phyloP scores from a whole-genome alignment of 2,329 filamentous ascomycete species.

The Penicillium sp. region DNA sequence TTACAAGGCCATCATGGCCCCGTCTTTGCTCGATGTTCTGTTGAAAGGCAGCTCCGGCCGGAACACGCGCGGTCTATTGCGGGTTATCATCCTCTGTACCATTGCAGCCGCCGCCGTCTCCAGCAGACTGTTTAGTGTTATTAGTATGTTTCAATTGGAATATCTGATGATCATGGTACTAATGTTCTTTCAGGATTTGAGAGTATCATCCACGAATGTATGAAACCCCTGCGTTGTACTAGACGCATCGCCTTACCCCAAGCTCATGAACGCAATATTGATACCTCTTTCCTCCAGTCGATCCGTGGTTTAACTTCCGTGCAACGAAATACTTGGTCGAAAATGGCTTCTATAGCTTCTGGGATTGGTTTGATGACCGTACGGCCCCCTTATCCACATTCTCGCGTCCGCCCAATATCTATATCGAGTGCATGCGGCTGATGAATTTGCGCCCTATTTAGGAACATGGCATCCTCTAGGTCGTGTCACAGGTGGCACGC shows the following conservation, averaged over 20 bases:
- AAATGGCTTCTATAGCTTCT: constrained; percentile 97
- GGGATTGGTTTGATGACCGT: constrained; percentile 99
- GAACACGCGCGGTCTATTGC: constrained; percentile 78
- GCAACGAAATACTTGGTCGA: constrained; percentile 96
- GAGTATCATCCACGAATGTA: constrained; percentile 99
- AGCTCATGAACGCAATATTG: constrained; percentile 20
- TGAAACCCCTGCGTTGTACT: constrained; percentile 43
- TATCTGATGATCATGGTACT: constrained; percentile 10
- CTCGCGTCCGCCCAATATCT: constrained; percentile 6
- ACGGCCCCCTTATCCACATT: constrained; percentile 33
- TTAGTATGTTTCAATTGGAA: constrained; percentile 62
- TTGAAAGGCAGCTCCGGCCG: constrained; percentile 73
- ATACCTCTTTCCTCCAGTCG: constrained; percentile 59
- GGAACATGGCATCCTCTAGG: constrained; percentile 98
- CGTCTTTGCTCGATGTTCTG: constrained; percentile 53
- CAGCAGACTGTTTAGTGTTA: constrained; percentile 95
- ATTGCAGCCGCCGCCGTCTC: constrained; percentile 90
- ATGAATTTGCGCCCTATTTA: constrained; percentile 32
- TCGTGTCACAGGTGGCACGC: constrained; percentile 95
- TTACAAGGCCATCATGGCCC: constrained; percentile 45
- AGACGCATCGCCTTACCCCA: constrained; percentile 12
- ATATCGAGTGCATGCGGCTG: constrained; percentile 15
- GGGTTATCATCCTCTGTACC: constrained; percentile 82
- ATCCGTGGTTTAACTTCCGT: constrained; percentile 99
- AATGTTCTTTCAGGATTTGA: constrained; percentile 67